phyloP scores from a whole-genome alignment of 2,329 filamentous ascomycete genomes.

The Clonostachys rhizophaga region DNA sequence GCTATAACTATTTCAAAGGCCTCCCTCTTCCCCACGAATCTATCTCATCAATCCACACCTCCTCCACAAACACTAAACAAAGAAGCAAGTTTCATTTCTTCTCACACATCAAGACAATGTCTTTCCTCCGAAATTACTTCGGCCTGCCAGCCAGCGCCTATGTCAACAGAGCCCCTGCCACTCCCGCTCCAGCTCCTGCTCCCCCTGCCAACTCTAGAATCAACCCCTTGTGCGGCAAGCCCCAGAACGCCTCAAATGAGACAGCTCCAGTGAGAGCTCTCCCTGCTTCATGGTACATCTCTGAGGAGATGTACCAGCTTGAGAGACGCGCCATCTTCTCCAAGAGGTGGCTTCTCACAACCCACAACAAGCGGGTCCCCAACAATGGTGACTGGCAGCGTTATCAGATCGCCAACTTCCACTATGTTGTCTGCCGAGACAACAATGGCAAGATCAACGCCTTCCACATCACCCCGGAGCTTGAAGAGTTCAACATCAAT shows the following conservation, averaged over 20 bases:
- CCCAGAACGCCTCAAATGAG: neutral
- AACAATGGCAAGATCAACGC: conserved; percentile 46
- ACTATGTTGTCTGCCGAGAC: conserved; percentile 47
- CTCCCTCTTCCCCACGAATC: too few species aligned
- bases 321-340: conserved; percentile 48
- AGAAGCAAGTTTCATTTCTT: too few species aligned
- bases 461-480: conserved; percentile 57
- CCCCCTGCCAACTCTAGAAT: too few species aligned
- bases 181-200: too few species aligned
- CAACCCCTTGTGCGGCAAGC: neutral
- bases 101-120: neutral
- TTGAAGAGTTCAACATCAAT: conserved; percentile 50
- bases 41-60: too few species aligned
- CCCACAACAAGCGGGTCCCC: conserved; percentile 4
- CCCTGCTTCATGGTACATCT: conserved; percentile 20
- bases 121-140: neutral
- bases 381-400: conserved; percentile 49
- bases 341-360: conserved; percentile 37
- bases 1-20: too few species aligned
- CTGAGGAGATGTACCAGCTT: conserved; percentile 41
- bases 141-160: neutral
- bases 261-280: conserved; percentile 6
- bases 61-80: too few species aligned
- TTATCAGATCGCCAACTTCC: conserved; percentile 48
- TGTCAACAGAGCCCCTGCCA: too few species aligned